Conservation (phyloP, 2,329 filamentous ascomycete species). For the Aureobasidium uvarum region DNA sequence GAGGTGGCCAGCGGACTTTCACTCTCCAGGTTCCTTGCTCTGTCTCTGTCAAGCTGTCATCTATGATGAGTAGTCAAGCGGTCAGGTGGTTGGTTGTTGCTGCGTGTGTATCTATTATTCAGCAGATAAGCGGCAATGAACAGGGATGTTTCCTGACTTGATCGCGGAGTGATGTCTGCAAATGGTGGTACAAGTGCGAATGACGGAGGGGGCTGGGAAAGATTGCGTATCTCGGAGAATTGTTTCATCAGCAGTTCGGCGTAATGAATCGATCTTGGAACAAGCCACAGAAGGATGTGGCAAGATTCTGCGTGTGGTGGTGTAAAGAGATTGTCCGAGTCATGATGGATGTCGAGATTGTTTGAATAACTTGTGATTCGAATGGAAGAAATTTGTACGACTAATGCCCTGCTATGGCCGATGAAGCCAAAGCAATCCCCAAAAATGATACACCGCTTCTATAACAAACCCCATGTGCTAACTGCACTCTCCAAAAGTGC, state of each 20-base stretch:
- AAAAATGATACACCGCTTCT: slow-evolving; percentile 19
- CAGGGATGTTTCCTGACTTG: neutral
- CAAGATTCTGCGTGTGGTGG: neutral
- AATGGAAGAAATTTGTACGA: slow-evolving; percentile 13
- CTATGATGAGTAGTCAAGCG: neutral
- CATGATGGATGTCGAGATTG: neutral
- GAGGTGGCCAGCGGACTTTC: neutral
- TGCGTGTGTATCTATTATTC: neutral
- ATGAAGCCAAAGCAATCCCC: slow-evolving; percentile 4
- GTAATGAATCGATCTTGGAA: neutral
- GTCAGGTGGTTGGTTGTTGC: neutral
- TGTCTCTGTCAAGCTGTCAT: neutral
- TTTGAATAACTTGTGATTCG: neutral
- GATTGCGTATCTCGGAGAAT: slow-evolving; percentile 16
- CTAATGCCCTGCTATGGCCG: slow-evolving; percentile 8
- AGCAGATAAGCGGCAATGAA: neutral
- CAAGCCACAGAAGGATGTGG: slow-evolving; percentile 8
- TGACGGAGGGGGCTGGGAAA: slow-evolving; percentile 19
- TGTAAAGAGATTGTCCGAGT: neutral
- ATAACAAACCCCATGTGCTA: neutral
- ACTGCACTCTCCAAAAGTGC: slow-evolving; percentile 7
- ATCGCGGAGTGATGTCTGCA: neutral
- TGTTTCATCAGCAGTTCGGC: slow-evolving; percentile 17
- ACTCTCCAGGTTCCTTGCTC: neutral
- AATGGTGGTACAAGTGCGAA: neutral